Evolutionary conservation across 1,284 basidiomycete genomes (phyloP), one percentile per base, ranked within the genome.

Genomic region (Apiotrichum sp.): DNA sequence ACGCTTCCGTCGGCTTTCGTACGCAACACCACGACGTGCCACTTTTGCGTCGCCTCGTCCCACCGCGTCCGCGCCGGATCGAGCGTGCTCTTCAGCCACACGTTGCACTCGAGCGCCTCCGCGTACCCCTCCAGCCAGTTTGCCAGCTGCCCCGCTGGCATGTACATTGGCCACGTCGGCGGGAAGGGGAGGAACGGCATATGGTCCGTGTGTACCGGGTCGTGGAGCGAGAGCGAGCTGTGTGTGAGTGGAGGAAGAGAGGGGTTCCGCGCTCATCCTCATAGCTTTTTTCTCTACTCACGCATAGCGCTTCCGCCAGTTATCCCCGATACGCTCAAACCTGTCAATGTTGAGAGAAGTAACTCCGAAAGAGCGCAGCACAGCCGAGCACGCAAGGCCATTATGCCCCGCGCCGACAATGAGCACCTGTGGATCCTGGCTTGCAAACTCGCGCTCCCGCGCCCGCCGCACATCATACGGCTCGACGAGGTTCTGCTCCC

Each of bases 81-180:
- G 8, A 84, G 76, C 3, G 69, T 79, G 0, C 82, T 78, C 6
- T 81, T 80, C 1, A 81, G 82, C 85, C 86, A 87, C 31, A 84
- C 78, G 69, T 84, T 82, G 42, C 87, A 69, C 62, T 87, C 85
- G 64, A 87, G 76, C 1, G 80, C 70, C 42, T 84, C 79, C 3
- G 83, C 85, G 68, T 86, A 88, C 33, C 74, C 75, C 68, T 87
- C 84, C 6, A 87, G 77, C 82, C 84, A 87, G 64, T 84, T 81
- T 0, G 82, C 85, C 10, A 87, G 78, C 81, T 85, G 75, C 45
- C 70, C 71, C 13, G 65, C 70, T n/a, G 66, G 66, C 22, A 63
- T 70, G 60, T 58, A 71, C 46, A 57, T 58, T 10, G 69, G 72
- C 71, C 67, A 64, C 53, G 61, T 69, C 45, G 59, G 36, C 9